These are phyloP conservation scores for Geotrichum aggregatum DNA, from an alignment of 1,139 yeast species.

Conservation along the genomic window DNA sequence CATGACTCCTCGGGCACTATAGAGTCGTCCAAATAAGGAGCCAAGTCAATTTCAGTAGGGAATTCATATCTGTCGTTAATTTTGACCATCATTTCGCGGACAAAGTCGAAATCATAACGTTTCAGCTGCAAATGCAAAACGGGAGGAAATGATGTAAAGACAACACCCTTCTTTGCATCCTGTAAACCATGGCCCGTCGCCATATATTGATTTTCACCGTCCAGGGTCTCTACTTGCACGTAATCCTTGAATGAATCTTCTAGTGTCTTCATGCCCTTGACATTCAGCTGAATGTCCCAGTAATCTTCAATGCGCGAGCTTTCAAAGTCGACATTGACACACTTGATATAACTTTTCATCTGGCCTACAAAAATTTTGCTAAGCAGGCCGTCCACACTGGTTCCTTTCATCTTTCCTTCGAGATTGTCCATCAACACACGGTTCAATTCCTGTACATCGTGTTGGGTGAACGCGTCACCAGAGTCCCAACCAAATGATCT, in stretches of 20 bases:
- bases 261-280: conserved; percentile 71
- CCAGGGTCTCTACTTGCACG: conserved; percentile 80
- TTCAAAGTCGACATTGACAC: conserved; percentile 93
- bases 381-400: conserved; percentile 72
- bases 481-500: conserved; percentile 96
- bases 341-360: conserved; percentile 91
- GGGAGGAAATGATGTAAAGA: conserved; percentile 85
- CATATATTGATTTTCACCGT: conserved; percentile 93
- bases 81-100: conserved; percentile 82
- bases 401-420: conserved; percentile 88
- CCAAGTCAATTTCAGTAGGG: conserved; percentile 75
- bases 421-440: conserved; percentile 92
- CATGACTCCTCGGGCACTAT: conserved; percentile 55
- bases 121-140: conserved; percentile 89
- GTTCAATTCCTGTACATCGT: conserved; percentile 94
- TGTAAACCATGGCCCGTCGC: conserved; percentile 92
- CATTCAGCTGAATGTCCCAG: conserved; percentile 97
- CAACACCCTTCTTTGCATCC: conserved; percentile 95
- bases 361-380: conserved; percentile 90
- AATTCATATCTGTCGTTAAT: conserved; percentile 90
- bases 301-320: conserved; percentile 89
- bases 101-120: conserved; percentile 90
- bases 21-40: conserved; percentile 65
- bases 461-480: conserved; percentile 93
- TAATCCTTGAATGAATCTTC: conserved; percentile 78